Evolutionary conservation across 345 rosid genomes (phyloP).

Genomic region (Rhodamnia rubescens): DNA sequence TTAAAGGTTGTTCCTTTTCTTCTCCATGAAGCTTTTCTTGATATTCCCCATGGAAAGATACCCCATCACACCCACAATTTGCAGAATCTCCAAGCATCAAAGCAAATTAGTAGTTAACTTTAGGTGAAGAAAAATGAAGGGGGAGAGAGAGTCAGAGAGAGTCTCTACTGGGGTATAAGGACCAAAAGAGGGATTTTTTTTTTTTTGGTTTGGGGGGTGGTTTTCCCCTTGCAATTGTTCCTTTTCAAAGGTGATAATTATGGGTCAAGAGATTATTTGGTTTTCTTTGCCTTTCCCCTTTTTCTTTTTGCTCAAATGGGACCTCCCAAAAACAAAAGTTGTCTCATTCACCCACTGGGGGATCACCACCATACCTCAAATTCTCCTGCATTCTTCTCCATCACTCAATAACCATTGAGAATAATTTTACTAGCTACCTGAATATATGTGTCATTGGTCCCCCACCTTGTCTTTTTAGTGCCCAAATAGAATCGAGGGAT

Average conservation of each 20-base stretch:
- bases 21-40: slow-evolving; percentile 17
- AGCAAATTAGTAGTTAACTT: slow-evolving; percentile 14
- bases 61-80: slow-evolving; percentile 23
- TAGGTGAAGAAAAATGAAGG: slow-evolving; percentile 12
- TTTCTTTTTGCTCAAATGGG: slow-evolving; percentile 27
- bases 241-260: slow-evolving; percentile 21
- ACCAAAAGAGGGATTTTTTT: slow-evolving; percentile 35
- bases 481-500: neutral
- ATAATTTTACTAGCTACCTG: neutral
- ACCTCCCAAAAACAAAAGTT: slow-evolving; percentile 40
- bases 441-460: neutral
- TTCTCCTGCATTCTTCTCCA: neutral
- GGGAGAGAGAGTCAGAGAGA: neutral
- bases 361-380: slow-evolving; percentile 13
- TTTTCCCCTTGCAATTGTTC: neutral
- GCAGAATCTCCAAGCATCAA: slow-evolving; percentile 33
- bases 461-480: neutral
- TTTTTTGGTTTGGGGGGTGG: neutral
- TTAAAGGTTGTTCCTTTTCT: slow-evolving; percentile 8
- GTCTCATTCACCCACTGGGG: slow-evolving; percentile 31
- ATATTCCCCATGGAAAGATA: slow-evolving; percentile 13
- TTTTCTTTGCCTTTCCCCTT: slow-evolving; percentile 7
- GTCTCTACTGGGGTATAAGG: slow-evolving; percentile 10
- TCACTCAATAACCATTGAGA: neutral
- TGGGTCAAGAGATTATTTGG: slow-evolving; percentile 23